Evolutionary conservation across 164 flowering plant genomes (phyloP).

Genomic region (Aristolochia fimbriata): DNA sequence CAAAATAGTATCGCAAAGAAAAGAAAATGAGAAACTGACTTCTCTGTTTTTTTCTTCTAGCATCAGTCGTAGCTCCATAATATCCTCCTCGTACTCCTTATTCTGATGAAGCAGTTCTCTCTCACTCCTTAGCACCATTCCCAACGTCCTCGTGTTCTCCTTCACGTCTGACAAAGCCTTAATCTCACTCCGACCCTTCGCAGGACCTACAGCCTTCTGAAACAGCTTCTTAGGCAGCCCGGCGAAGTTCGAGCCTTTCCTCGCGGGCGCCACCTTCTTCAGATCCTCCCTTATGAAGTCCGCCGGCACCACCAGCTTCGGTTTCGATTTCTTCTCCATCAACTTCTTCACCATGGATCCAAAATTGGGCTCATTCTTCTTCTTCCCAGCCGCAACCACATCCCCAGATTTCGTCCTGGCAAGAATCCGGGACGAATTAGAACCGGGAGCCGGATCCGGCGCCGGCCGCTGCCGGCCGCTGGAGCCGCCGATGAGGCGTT

Average conservation of each 20-base stretch:
- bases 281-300: constrained; percentile 58
- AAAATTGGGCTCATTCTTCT: constrained; percentile 36
- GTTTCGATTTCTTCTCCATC: constrained; percentile 46
- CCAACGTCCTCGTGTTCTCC: constrained; percentile 76
- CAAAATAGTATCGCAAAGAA: not conserved
- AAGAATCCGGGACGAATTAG: constrained; percentile 26
- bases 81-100: constrained; percentile 59
- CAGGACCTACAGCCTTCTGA: constrained; percentile 24
- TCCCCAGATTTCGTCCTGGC: constrained; percentile 27
- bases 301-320: constrained; percentile 25
- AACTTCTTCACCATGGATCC: constrained; percentile 63
- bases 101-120: constrained; percentile 73
- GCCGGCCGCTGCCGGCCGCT: constrained; percentile 7
- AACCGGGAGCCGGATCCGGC: constrained; percentile 1
- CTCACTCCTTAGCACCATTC: constrained; percentile 91
- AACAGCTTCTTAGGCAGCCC: constrained; percentile 60
- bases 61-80: constrained; percentile 41
- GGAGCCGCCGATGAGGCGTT: constrained; percentile 13
- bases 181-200: constrained; percentile 13
- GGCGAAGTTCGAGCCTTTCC: constrained; percentile 33
- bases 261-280: constrained; percentile 45
- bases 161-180: constrained; percentile 79
- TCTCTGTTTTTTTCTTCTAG: constrained; percentile 55
- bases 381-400: constrained; percentile 7
- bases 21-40: constrained; percentile 15